Evolutionary conservation across 108 stramenopile species (phyloP), one percentile per base, ranked within the genome.

Genomic region (Ochromonas danica): DNA sequence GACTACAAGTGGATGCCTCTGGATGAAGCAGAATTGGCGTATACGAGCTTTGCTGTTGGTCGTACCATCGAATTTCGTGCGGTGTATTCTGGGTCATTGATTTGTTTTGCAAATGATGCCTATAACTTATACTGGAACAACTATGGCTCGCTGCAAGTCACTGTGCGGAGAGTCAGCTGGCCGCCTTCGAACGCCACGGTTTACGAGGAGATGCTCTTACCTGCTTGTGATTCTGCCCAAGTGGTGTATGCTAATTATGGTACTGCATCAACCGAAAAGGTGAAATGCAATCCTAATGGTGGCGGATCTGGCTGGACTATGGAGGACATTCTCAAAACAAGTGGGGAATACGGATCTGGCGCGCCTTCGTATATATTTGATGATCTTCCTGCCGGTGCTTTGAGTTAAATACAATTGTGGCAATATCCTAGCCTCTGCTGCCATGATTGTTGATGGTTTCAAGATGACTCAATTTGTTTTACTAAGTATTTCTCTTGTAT

Each of bases 101-200:
- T 88, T 0, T 88, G 88, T 71, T 88, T 88, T 61, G 88, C 88
- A 31, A 88, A 88, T 81, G 88, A 88, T 63, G 86, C 88, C 1
- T 77, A 88, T 36, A 71, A 61, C 0, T 45, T 87, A 10, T 88
- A 88, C 72, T 85, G 80, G 39, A 80, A 88, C 62, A 88, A 88
- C 39, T 27, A 25, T 28, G 86, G 84, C 25, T 25, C 45, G 27
- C 1, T 86, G 2, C 41, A 81, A 39, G 85, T 84, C 1, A 84
- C 74, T 1, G 85, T 86, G 2, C 83, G 81, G 40, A 38, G 85
- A 1, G 30, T 33, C 27, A 82, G 78, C 38, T 86, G 85, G 85
- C 85, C 85, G 0, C 83, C 83, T 0, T 80, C 3, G 28, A 75
- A 60, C 25, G 25, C 14, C 17, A 75, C 72, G 17, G 10, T 27